Evolutionary conservation across 441 rosid genomes (phyloP).

Genomic region (Populus hybrid): DNA sequence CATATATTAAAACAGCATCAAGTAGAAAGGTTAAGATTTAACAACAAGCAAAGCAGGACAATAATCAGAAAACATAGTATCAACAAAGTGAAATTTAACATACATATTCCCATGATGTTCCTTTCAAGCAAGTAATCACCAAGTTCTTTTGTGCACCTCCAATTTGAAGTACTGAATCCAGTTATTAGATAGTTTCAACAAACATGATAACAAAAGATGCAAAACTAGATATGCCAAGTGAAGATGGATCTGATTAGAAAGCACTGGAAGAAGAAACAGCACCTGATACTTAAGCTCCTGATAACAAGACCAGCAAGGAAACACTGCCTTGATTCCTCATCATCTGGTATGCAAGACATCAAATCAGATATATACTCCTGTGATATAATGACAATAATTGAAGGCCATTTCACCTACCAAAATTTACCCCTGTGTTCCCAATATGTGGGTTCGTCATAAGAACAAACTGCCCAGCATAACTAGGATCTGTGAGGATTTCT

Average conservation of each 20-base stretch:
- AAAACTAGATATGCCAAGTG: not conserved
- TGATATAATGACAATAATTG: not conserved
- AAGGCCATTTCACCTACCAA: conserved; percentile 42
- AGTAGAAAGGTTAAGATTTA: conserved; percentile 4
- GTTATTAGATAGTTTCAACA: not conserved
- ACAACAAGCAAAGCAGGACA: not conserved
- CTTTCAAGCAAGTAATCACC: conserved; percentile 79
- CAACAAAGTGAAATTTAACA: conserved; percentile 15
- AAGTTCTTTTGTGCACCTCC: conserved; percentile 76
- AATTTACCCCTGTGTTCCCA: conserved; percentile 92
- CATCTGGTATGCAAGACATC: conserved; percentile 46
- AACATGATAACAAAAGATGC: not conserved
- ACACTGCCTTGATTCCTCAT: conserved; percentile 82
- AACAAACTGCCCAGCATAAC: conserved; percentile 93
- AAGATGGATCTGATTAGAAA: not conserved
- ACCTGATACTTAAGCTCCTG: conserved; percentile 75
- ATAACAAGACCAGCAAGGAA: conserved; percentile 89
- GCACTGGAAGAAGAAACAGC: not conserved
- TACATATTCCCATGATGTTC: conserved; percentile 89
- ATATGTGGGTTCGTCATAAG: conserved; percentile 96
- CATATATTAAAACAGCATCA: conserved; percentile 5
- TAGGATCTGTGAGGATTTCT: conserved; percentile 93
- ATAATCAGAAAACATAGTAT: not conserved
- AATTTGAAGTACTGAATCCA: conserved; percentile 73
- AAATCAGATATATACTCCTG: not conserved